Conservation (phyloP, 805 yeast species). For the Wickerhamiella cacticola region DNA sequence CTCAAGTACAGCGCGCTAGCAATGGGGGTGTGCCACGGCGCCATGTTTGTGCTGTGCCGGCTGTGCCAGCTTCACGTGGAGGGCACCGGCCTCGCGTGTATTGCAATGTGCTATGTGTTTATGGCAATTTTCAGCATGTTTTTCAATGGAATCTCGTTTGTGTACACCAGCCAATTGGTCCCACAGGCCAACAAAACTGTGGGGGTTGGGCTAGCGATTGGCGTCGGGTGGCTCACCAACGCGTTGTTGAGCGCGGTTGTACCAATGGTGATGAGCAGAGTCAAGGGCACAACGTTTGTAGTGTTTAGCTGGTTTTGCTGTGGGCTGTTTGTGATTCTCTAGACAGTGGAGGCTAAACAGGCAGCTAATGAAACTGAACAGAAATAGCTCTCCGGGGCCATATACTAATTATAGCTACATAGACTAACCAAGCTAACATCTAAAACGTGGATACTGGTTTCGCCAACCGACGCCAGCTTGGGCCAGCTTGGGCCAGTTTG, state of each 20-base stretch:
- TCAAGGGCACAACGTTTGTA: constrained; percentile 10
- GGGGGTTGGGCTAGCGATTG: constrained; percentile 21
- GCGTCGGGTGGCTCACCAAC: constrained; percentile 21
- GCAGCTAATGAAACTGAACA: not conserved
- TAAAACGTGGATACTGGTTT: too few species aligned
- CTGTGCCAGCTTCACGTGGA: not conserved
- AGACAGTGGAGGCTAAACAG: not conserved
- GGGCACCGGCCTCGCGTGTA: constrained; percentile 15
- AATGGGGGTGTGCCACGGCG: constrained; percentile 17
- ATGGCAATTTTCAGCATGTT: constrained; percentile 18
- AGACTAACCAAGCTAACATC: too few species aligned
- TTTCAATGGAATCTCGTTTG: constrained; percentile 21
- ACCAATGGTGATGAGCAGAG: constrained; percentile 9
- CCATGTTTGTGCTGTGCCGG: constrained; percentile 10
- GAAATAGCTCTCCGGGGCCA: too few species aligned
- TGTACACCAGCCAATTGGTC: constrained; percentile 21
- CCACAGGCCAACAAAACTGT: constrained; percentile 14
- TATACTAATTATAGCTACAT: too few species aligned
- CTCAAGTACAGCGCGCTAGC: constrained; percentile 16
- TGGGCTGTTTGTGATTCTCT: not conserved
- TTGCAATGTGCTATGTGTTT: constrained; percentile 17
- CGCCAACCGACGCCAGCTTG: too few species aligned
- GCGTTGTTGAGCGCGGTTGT: constrained; percentile 15
- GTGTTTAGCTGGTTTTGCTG: constrained; percentile 10
- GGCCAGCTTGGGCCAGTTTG: too few species aligned